Base-by-base conservation (phyloP, 805 yeast species). In the Candida vaughaniae region DNA sequence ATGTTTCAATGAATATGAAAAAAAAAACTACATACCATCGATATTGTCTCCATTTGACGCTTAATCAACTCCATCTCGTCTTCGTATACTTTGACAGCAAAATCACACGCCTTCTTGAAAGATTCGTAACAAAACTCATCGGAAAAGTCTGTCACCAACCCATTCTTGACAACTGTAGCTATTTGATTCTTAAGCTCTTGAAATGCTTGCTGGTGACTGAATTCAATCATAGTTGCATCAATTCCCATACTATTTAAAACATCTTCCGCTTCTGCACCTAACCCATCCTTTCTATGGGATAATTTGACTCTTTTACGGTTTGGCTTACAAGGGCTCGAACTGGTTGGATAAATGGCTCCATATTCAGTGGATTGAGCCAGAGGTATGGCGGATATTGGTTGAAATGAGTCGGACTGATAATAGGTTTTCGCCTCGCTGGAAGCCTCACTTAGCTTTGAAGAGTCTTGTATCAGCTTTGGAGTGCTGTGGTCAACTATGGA, bases 41-140 rank as follows among this genome's bases (percentile, higher is more conserved):
- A n/a, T n/a, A n/a, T n/a, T n/a, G n/a, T n/a, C n/a, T n/a, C n/a
- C n/a, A n/a, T n/a, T n/a, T n/a, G n/a, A n/a, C n/a, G n/a, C n/a
- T n/a, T n/a, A n/a, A n/a, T n/a, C n/a, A n/a, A n/a, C 11, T 12
- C 30, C 18, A 16, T 6, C 16, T 27, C 18, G 6, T n/a, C 15
- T 9, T 7, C 16, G 18, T n/a, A 27, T 11, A n/a, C 18, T 6
- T 12, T 6, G 5, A 14, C 11, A 9, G 11, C 30, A 15, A 14
- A 27, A 10, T 27, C 30, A 27, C 30, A 27, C 15, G 30, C 30
- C 18, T 16, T n/a, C 9, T 14, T 16, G 16, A 27, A 27, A 16
- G 18, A 14, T 6, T 18, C 18, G 18, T n/a, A 27, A 15, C 30
- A 27, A 16, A 27, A 27, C 18, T 11, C 6, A n/a, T 27, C 30